Evolutionary conservation across 225 moss, liverwort and hornwort species (phyloP).

Genomic region (Physcomitrium patens): DNA sequence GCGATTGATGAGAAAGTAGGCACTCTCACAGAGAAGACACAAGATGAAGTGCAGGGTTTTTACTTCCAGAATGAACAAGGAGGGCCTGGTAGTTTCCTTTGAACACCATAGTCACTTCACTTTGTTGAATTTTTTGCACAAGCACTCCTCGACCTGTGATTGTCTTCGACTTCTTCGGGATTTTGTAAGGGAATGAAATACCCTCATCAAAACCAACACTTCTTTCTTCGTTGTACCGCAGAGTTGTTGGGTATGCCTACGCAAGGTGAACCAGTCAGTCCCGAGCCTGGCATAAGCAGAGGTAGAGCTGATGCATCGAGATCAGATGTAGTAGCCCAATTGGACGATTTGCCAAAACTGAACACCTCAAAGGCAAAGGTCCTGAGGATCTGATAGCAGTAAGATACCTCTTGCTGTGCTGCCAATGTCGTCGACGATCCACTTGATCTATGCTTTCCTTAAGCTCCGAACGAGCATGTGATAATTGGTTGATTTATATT

Average conservation of each 20-base stretch:
- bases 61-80: slow-evolving; percentile 74
- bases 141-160: not conserved
- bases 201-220: slow-evolving; percentile 5
- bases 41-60: slow-evolving; percentile 76
- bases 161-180: not conserved
- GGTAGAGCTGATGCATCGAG: not conserved
- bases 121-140: slow-evolving; percentile 26
- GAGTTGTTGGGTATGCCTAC: slow-evolving; percentile 41
- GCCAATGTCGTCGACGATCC: not conserved
- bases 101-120: not conserved
- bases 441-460: too few species aligned
- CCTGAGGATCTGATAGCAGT: slow-evolving; percentile 38
- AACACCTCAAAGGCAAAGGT: slow-evolving; percentile 29
- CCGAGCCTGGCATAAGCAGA: not conserved
- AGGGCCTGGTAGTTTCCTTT: slow-evolving; percentile 34
- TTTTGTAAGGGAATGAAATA: not conserved
- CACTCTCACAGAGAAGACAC: slow-evolving; percentile 63
- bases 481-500: too few species aligned
- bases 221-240: slow-evolving; percentile 24
- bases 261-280: slow-evolving; percentile 22
- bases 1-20: slow-evolving; percentile 27
- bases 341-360: slow-evolving; percentile 50
- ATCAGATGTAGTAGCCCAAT: slow-evolving; percentile 21
- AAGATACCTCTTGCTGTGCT: not conserved
- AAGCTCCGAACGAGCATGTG: too few species aligned